phyloP scores from a whole-genome alignment of 2,329 filamentous ascomycete species.

The Stachybotrys echinatus region DNA sequence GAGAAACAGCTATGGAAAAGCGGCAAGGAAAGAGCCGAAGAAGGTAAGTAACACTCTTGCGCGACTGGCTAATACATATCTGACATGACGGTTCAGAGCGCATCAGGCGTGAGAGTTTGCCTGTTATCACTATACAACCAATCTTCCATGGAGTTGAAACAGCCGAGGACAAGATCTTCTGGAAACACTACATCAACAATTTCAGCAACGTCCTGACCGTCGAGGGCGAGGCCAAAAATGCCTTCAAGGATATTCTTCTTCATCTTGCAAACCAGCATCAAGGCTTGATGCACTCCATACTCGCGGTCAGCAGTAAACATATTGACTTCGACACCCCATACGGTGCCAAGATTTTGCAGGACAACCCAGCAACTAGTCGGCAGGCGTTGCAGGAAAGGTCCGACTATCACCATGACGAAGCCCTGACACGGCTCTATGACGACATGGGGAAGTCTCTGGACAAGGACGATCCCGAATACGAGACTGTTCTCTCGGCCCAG shows the following conservation, averaged over 20 bases:
- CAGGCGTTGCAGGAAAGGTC: constrained; percentile 45
- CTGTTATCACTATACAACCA: constrained; percentile 52
- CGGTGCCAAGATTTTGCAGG: constrained; percentile 45
- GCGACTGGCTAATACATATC: background rate
- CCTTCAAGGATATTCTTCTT: constrained; percentile 78
- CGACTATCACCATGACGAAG: constrained; percentile 50
- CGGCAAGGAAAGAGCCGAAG: constrained; percentile 69
- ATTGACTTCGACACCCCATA: constrained; percentile 56
- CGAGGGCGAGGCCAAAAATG: constrained; percentile 74
- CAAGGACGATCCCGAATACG: constrained; percentile 36
- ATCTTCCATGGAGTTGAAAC: constrained; percentile 81
- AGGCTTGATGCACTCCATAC: constrained; percentile 84
- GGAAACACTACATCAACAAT: constrained; percentile 76
- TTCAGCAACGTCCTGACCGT: constrained; percentile 78
- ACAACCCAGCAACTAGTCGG: constrained; percentile 40
- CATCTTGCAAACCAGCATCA: constrained; percentile 75
- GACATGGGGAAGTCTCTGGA: constrained; percentile 37
- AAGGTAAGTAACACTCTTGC: constrained; percentile 40
- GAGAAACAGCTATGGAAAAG: constrained; percentile 85
- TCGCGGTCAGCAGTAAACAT: constrained; percentile 78
- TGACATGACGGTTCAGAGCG: constrained; percentile 33
- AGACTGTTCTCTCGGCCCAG: constrained; percentile 45
- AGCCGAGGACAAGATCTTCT: constrained; percentile 70
- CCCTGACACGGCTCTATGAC: constrained; percentile 45
- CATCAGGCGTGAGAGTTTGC: constrained; percentile 41